A percentile compares a stretch with the other conserved stretches of the same genome.
These are phyloP conservation scores for Botrytis fabae DNA, from an alignment of 2,329 filamentous ascomycete species.

Conservation along the genomic window DNA sequence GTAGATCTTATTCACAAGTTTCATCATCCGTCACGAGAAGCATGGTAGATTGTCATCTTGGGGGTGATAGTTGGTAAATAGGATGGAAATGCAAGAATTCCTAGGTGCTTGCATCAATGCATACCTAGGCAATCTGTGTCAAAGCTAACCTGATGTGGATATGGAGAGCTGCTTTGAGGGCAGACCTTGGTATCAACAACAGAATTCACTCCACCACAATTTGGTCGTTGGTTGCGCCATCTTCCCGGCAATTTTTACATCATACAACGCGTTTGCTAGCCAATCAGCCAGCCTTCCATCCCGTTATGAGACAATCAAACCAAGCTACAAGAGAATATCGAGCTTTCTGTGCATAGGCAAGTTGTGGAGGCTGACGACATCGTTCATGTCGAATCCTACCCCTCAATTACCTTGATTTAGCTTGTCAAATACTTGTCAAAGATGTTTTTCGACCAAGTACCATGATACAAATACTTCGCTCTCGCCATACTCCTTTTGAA, in stretches of 20 bases:
- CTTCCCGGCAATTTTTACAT: conserved; percentile 3
- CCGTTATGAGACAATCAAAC: not conserved
- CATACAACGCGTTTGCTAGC: not conserved
- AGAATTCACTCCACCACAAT: not conserved
- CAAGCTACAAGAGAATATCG: not conserved
- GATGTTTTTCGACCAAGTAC: not conserved
- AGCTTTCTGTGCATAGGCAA: not conserved
- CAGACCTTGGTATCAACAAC: not conserved
- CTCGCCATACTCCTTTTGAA: not conserved
- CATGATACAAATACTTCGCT: conserved; percentile 10
- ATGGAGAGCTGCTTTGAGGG: conserved; percentile 1
- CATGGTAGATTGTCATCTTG: not conserved
- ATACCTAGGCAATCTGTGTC: not conserved
- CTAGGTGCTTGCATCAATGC: not conserved
- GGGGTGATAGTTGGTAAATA: not conserved
- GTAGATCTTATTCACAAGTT: conserved; percentile 5
- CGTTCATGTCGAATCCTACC: conserved; percentile 9
- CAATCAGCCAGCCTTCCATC: not conserved
- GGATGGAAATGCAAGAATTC: not conserved
- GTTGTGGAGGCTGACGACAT: conserved; percentile 20
- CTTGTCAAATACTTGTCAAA: not conserved
- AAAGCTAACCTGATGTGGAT: not conserved
- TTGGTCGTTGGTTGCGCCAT: conserved; percentile 9
- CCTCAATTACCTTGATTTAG: conserved; percentile 21
- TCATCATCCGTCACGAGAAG: conserved; percentile 11